phyloP scores from a whole-genome alignment of 345 rosid species.

The Combretum micranthum region DNA sequence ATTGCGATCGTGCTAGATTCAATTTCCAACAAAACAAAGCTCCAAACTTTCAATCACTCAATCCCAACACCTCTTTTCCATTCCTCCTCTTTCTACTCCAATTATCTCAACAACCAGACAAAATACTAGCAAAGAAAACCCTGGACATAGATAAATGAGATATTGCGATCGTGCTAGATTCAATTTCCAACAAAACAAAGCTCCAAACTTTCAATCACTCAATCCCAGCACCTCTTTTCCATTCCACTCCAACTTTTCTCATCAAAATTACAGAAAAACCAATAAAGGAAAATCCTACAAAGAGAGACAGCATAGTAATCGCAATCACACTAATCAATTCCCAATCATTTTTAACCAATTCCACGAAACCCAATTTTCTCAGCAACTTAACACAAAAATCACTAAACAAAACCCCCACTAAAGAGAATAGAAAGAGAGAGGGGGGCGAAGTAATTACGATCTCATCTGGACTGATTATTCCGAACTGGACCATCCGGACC shows the following conservation, averaged over 20 bases:
- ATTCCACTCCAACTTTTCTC: background rate
- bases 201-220: too few relatives aligned
- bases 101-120: too few relatives aligned
- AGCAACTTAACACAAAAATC: conserved; percentile 6
- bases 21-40: too few relatives aligned
- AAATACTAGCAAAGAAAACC: too few relatives aligned
- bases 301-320: background rate
- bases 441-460: conserved; percentile 47
- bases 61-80: too few relatives aligned
- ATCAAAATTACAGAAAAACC: background rate
- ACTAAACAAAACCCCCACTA: conserved; percentile 2
- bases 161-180: too few relatives aligned
- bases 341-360: background rate
- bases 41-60: too few relatives aligned
- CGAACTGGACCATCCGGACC: conserved; percentile 90
- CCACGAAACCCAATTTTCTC: background rate
- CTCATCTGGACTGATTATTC: conserved; percentile 92
- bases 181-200: too few relatives aligned
- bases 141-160: too few relatives aligned
- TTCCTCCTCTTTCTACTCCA: too few relatives aligned
- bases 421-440: background rate
- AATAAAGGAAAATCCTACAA: background rate
- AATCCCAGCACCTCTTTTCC: too few relatives aligned
- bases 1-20: too few relatives aligned
- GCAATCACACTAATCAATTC: background rate